Conservation (phyloP, 129 eudicot species). For the Daucus carota region DNA sequence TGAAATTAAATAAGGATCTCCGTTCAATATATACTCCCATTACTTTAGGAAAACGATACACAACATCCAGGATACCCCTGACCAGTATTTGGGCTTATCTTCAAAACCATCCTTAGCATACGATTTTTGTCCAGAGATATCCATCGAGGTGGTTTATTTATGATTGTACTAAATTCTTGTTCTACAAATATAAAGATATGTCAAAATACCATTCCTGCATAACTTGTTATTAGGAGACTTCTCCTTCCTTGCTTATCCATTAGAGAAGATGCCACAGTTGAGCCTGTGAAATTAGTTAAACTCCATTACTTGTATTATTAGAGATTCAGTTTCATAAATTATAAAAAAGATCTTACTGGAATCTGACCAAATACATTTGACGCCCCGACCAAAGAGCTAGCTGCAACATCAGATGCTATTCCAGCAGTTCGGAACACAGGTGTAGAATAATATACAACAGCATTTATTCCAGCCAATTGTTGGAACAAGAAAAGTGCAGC, state of each 20-base stretch:
- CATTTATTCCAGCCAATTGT: slow-evolving; percentile 97
- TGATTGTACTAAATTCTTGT: not conserved
- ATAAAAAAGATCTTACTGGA: slow-evolving; percentile 3
- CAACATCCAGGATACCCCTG: not conserved
- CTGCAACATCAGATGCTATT: slow-evolving; percentile 88
- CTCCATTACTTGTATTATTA: not conserved
- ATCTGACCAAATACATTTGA: slow-evolving; percentile 86
- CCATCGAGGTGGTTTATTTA: not conserved
- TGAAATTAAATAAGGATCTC: not conserved
- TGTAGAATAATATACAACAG: slow-evolving; percentile 90
- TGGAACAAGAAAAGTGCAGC: slow-evolving; percentile 86
- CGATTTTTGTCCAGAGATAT: not conserved
- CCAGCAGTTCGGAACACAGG: slow-evolving; percentile 91
- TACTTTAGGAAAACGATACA: not conserved
- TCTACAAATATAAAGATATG: too few relatives aligned
- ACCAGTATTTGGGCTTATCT: not conserved
- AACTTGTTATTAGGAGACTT: slow-evolving; percentile 85
- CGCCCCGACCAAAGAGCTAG: slow-evolving; percentile 97
- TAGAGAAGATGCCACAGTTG: slow-evolving; percentile 73
- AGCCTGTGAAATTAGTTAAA: slow-evolving; percentile 36
- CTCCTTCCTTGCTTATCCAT: slow-evolving; percentile 96
- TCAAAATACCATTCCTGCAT: slow-evolving; percentile 67
- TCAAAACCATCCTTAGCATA: not conserved
- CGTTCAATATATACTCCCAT: not conserved
- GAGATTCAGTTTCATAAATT: not conserved